A percentile compares a stretch with the other conserved stretches of the same genome.
phyloP scores from a whole-genome alignment of 2,329 filamentous ascomycete species.

The Colletotrichum kahawae region DNA sequence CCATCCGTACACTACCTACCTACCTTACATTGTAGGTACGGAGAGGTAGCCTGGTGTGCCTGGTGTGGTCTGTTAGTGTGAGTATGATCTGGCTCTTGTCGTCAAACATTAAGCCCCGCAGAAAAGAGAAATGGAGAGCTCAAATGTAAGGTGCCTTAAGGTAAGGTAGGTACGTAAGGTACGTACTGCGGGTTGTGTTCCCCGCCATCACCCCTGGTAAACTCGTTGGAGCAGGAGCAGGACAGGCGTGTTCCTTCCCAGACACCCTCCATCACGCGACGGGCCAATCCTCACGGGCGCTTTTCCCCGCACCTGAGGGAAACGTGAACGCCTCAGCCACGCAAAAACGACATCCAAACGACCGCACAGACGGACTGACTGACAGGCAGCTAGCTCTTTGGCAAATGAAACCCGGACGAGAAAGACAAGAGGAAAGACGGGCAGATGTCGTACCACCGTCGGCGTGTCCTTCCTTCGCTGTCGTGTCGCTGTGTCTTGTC shows the following conservation, averaged over 20 bases:
- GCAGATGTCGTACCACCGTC: neutral
- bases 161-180: no score
- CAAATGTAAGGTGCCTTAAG: no score
- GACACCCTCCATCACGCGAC: neutral
- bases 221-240: no score
- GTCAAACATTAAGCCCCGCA: neutral
- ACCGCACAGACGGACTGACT: neutral
- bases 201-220: no score
- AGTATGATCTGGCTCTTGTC: neutral
- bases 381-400: neutral
- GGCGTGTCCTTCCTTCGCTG: neutral
- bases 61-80: neutral
- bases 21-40: neutral
- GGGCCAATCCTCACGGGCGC: neutral
- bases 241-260: no score
- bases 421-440: neutral
- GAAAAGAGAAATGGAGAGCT: neutral
- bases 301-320: neutral
- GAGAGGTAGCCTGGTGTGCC: neutral
- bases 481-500: neutral
- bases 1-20: neutral
- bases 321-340: neutral
- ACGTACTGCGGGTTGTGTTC: no score
- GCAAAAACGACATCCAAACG: neutral
- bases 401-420: neutral